Evolutionary conservation across 148 eudicot species (phyloP), one percentile per base, ranked within the genome.

Genomic region (Camellia granthamiana): DNA sequence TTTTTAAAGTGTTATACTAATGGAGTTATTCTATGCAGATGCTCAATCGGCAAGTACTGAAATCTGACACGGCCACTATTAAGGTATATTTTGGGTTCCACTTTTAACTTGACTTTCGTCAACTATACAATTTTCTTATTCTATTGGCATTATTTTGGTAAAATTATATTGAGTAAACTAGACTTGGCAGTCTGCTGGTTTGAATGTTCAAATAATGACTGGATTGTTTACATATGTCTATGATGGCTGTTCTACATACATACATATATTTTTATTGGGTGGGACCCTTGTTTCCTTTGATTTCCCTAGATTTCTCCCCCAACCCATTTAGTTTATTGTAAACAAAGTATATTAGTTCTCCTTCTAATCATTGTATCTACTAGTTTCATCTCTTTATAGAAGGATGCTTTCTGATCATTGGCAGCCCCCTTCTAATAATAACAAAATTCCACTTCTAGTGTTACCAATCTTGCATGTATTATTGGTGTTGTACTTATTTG

Each of bases 21-120:
- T 69, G n/a, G 51, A 38, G 61, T 54, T 76, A n/a, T 70, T 77
- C 38, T 55, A 67, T 90, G 87, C 97, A 96, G 99, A 83, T 91
- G 91, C 92, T 93, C 52, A 90, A 89, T 75, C 93, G 99, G 72
- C 97, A 93, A 90, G 92, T 96, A 47, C 97, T 96, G 79, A 96
- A 96, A 84, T 92, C 98, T 61, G 99, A 96, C 61, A 91, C 89
- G 38, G 97, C 98, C 74, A 91, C 97, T 30, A 96, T 96, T 62
- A 96, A 92, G 99, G 99, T 93, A 72, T 46, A 64, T 42, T 0
- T 58, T 63, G 38, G n/a, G 47, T 62, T 80, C 19, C 47, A 41
- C 7, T 41, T 74, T 15, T 51, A 41, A 68, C 5, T 59, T 60
- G 6, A 18, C 4, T 80, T 11, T 21, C 46, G 3, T 52, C 43